Evolutionary conservation across 2,329 filamentous ascomycete species (phyloP).

Genomic region (Fusarium caatingaense): DNA sequence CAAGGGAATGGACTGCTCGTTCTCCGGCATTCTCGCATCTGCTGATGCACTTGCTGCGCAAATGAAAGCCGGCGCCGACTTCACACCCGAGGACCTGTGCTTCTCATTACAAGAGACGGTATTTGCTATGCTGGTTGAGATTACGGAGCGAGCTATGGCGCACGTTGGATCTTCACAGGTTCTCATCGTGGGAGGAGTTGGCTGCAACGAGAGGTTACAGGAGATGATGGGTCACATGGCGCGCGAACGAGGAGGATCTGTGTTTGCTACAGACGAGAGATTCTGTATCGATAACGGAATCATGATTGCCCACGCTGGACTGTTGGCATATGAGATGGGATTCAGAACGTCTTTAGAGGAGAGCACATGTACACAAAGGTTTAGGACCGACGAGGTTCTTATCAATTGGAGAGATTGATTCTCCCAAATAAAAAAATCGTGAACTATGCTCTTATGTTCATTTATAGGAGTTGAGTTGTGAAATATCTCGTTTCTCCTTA

Average conservation of each 20-base stretch:
- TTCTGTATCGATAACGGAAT: slow-evolving; percentile 99
- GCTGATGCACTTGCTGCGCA: slow-evolving; percentile 83
- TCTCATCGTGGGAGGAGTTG: slow-evolving; percentile 93
- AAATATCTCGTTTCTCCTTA: neutral
- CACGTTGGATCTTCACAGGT: slow-evolving; percentile 93
- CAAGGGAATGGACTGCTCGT: slow-evolving; percentile 98
- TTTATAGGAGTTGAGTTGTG: slow-evolving; percentile 9
- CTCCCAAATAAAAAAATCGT: neutral
- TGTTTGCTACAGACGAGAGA: slow-evolving; percentile 94
- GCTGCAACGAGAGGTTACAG: slow-evolving; percentile 93
- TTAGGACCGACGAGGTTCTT: slow-evolving; percentile 84
- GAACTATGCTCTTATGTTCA: slow-evolving; percentile 1
- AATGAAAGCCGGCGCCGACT: slow-evolving; percentile 65
- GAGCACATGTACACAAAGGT: slow-evolving; percentile 85
- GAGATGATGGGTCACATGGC: slow-evolving; percentile 99
- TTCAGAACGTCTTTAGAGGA: slow-evolving; percentile 81
- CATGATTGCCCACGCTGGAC: slow-evolving; percentile 97
- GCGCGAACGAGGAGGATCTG: slow-evolving; percentile 83
- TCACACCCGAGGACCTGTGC: slow-evolving; percentile 88
- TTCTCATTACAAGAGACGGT: slow-evolving; percentile 96
- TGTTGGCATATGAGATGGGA: slow-evolving; percentile 85
- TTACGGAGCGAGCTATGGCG: slow-evolving; percentile 97
- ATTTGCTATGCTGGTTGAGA: slow-evolving; percentile 97
- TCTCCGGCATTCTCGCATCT: slow-evolving; percentile 88
- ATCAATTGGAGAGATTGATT: slow-evolving; percentile 79